Conservation (phyloP, 1,284 basidiomycete genomes). For the Boletus mariae region DNA sequence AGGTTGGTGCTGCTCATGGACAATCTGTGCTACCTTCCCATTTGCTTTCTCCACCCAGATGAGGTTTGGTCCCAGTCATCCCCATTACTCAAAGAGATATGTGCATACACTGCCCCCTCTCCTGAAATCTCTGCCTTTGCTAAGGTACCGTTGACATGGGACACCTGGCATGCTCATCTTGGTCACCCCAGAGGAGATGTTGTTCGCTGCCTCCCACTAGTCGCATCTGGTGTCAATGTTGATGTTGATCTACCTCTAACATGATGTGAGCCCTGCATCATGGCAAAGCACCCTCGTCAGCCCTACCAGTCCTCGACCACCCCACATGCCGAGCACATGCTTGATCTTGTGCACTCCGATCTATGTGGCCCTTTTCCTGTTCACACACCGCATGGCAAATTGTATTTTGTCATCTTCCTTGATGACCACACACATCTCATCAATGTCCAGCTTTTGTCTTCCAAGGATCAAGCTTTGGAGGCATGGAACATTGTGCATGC, state of each 20-base stretch:
- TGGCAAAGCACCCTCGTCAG: not conserved
- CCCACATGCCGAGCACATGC: not conserved
- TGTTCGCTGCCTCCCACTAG: too few species aligned
- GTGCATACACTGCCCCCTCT: too few species aligned
- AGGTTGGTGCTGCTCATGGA: too few species aligned
- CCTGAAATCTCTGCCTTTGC: too few species aligned
- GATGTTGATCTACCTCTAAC: not conserved
- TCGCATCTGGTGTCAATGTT: not conserved
- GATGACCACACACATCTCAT: not conserved
- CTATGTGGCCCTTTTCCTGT: not conserved
- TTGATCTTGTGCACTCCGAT: not conserved
- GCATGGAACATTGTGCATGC: not conserved
- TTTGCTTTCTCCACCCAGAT: too few species aligned
- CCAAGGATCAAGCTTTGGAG: not conserved
- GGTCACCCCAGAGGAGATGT: too few species aligned
- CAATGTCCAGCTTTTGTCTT: not conserved
- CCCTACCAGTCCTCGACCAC: not conserved
- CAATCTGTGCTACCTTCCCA: not conserved
- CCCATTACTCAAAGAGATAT: too few species aligned
- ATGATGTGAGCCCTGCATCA: not conserved
- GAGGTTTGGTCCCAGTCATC: too few species aligned
- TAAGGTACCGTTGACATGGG: too few species aligned
- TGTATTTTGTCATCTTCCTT: not conserved
- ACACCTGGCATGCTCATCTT: too few species aligned
- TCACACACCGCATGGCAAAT: not conserved